Evolutionary conservation across 2,329 filamentous ascomycete genomes (phyloP).

Genomic region (Xylaria sp.): DNA sequence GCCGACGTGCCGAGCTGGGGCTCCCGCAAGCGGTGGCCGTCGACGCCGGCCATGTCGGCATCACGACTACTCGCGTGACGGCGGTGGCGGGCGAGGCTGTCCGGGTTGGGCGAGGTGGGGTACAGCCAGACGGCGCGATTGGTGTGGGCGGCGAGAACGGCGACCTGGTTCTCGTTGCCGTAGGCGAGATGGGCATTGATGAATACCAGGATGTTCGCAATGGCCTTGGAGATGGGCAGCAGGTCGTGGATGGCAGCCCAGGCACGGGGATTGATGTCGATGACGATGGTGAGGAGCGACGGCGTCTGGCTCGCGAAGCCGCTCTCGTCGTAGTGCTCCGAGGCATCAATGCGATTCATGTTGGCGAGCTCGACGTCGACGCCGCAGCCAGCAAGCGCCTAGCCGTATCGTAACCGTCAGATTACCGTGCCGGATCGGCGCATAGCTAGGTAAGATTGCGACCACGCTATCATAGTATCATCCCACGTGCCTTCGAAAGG

Average conservation of each 20-base stretch:
- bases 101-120: conserved; percentile 57
- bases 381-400: not conserved
- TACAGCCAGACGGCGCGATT: conserved; percentile 91
- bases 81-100: conserved; percentile 26
- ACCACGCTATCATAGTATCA: not conserved
- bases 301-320: conserved; percentile 63
- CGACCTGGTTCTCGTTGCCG: conserved; percentile 91
- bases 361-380: conserved; percentile 28
- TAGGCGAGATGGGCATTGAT: conserved; percentile 95
- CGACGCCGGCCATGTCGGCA: conserved; percentile 60
- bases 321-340: conserved; percentile 64
- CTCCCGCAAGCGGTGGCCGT: conserved; percentile 39
- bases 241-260: conserved; percentile 79
- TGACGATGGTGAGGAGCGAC: conserved; percentile 85
- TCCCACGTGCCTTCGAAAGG: not conserved
- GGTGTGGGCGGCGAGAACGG: conserved; percentile 86
- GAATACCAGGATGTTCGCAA: conserved; percentile 91
- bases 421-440: not conserved
- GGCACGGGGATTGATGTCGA: conserved; percentile 96
- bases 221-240: conserved; percentile 80
- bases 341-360: conserved; percentile 64
- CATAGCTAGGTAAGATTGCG: not conserved
- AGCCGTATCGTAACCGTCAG: not conserved
- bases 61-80: conserved; percentile 49
- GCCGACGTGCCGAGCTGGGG: conserved; percentile 50